Evolutionary conservation across 257 asterid species (phyloP), one percentile per base, ranked within the genome.

Genomic region (Solanum ossicruentum): DNA sequence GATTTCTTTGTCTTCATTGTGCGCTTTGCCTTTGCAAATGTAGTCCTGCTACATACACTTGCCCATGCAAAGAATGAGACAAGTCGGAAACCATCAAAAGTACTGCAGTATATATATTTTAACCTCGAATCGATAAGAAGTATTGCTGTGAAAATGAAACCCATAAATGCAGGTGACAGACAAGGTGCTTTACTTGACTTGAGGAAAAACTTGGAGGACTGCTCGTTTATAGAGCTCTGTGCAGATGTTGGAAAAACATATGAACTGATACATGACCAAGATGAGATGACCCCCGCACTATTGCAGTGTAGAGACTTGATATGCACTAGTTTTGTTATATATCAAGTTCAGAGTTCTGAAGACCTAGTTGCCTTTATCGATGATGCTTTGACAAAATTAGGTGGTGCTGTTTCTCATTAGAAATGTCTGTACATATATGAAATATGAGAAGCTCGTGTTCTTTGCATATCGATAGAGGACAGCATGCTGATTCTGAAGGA

Each of bases 11-110:
- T 85, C 81, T 92, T 95, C 92, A 82, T 93, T 92, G 87, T 83
- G 88, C 97, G 98, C n/a, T 92, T 94, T 81, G 88, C 98, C 57
- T 86, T 94, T 70, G 98, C 98, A 90, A 95, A 91, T 86, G 63
- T 89, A 77, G 85, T 91, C 89, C 90, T 91, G 57, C 92, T 97
- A 78, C 84, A 84, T 89, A 91, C 90, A 85, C 81, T 92, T 83
- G 63, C 85, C 61, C 72, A 66, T 43, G 81, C 81, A 10, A 45
- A 61, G 18, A 69, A 84, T 20, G 85, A 83, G 63, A 52, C 86
- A 63, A 41, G 18, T 60, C 60, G 65, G 65, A 83, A 87, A 78
- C 90, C 91, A 65, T 90, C 93, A 49, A 86, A 86, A 86, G 81
- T 84, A 80, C 86, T 88, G 36, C 88, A 58, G 84, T 90, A 79